phyloP scores from a whole-genome alignment of 306 rosid species.

The Lablab purpureus region DNA sequence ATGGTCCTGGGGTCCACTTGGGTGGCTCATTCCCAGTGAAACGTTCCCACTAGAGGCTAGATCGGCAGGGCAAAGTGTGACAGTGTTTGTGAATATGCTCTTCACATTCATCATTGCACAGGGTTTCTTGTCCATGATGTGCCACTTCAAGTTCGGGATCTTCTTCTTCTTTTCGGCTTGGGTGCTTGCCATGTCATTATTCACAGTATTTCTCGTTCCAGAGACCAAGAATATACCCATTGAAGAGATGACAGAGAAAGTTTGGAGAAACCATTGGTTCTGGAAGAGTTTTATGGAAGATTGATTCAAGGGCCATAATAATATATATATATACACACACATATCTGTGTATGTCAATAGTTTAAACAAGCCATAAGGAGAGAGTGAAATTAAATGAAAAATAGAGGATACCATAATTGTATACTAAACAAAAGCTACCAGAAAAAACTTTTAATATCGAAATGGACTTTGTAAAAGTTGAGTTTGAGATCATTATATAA shows the following conservation, averaged over 20 bases:
- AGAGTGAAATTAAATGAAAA: too few relatives aligned
- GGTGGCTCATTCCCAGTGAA: conserved; percentile 81
- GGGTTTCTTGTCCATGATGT: conserved; percentile 67
- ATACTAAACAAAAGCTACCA: too few relatives aligned
- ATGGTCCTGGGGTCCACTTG: conserved; percentile 84
- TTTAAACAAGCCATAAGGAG: too few relatives aligned
- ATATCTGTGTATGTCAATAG: too few relatives aligned
- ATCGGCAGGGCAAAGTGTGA: conserved; percentile 68
- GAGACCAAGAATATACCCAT: conserved; percentile 68
- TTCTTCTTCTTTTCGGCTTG: conserved; percentile 67
- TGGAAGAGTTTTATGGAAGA: conserved; percentile 59
- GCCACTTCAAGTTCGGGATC: conserved; percentile 60
- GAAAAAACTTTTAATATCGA: too few relatives aligned
- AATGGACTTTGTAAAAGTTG: too few relatives aligned
- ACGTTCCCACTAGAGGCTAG: conserved; percentile 68
- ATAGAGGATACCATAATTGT: too few relatives aligned
- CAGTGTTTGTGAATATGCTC: conserved; percentile 66
- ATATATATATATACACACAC: background rate
- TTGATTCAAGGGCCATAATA: background rate
- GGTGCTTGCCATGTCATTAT: conserved; percentile 54
- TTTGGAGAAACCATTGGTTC: conserved; percentile 65
- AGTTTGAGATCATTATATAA: too few relatives aligned
- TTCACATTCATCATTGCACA: conserved; percentile 73
- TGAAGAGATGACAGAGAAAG: conserved; percentile 66
- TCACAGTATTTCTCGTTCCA: conserved; percentile 54